A percentile compares a stretch with the other conserved stretches of the same genome.
phyloP scores from a whole-genome alignment of 768 basidiomycete genomes.

The Clathrus columnatus region DNA sequence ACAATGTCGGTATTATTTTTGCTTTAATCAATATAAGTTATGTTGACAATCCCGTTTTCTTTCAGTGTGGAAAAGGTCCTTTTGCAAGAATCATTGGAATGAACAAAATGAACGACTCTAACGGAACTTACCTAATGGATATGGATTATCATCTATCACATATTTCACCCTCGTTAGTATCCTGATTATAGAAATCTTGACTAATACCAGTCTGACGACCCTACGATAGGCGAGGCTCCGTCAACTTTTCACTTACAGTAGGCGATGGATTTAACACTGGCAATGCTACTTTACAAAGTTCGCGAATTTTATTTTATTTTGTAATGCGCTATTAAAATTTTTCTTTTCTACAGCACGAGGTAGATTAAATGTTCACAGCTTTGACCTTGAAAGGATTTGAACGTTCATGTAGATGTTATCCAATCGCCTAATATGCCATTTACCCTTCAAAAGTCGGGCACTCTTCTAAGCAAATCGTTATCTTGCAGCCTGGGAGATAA shows the following conservation, averaged over 20 bases:
- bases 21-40: neutral
- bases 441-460: conserved; percentile 15
- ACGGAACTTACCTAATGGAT: conserved; percentile 24
- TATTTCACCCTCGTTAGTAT: conserved; percentile 2
- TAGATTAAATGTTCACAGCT: neutral
- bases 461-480: conserved; percentile 16
- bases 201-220: neutral
- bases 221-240: conserved; percentile 13
- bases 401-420: neutral
- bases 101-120: neutral
- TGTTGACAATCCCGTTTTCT: neutral
- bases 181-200: neutral
- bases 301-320: neutral
- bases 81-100: conserved; percentile 8
- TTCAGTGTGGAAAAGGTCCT: conserved; percentile 10
- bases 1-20: conserved; percentile 30
- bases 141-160: conserved; percentile 32
- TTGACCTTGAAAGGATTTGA: neutral
- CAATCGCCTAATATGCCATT: conserved; percentile 10
- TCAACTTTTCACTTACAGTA: conserved; percentile 17
- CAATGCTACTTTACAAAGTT: neutral
- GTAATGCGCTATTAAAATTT: neutral
- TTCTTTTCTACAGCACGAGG: neutral
- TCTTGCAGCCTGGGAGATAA: conserved; percentile 12
- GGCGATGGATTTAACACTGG: neutral